Evolutionary conservation across 768 basidiomycete genomes (phyloP).

Genomic region (Russula vinacea): DNA sequence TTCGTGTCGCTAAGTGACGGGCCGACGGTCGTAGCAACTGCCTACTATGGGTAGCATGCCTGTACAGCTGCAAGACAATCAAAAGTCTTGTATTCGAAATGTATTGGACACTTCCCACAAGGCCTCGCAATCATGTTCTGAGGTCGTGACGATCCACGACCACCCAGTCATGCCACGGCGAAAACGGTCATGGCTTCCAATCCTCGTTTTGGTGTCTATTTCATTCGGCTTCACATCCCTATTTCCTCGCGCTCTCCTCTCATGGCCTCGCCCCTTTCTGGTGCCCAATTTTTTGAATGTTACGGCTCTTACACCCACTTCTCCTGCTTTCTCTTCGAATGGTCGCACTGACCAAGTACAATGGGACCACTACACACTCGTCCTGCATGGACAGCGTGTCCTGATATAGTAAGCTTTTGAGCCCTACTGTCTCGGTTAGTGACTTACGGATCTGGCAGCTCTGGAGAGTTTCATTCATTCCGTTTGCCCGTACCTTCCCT

Average conservation of each 20-base stretch:
- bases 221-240: not conserved
- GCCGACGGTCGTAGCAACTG: not conserved
- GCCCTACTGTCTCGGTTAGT: not conserved
- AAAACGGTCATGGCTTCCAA: constrained; percentile 6
- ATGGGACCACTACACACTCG: constrained; percentile 30
- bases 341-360: constrained; percentile 26
- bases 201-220: constrained; percentile 2
- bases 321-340: constrained; percentile 14
- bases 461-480: constrained; percentile 84
- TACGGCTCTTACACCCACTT: not conserved
- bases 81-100: not conserved
- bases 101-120: not conserved
- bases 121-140: not conserved
- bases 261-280: not conserved
- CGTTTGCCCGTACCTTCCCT: constrained; percentile 73
- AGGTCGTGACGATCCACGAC: not conserved
- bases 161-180: not conserved
- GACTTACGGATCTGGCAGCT: constrained; percentile 42
- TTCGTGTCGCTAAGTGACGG: not conserved
- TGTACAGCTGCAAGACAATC: not conserved
- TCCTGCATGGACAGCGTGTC: constrained; percentile 26
- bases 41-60: not conserved
- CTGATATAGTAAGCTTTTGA: constrained; percentile 6
- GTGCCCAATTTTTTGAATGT: not conserved
- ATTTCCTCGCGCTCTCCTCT: not conserved